These are phyloP conservation scores for Verticillium longisporum DNA, from an alignment of 2,329 filamentous ascomycete genomes.

Conservation along the genomic window DNA sequence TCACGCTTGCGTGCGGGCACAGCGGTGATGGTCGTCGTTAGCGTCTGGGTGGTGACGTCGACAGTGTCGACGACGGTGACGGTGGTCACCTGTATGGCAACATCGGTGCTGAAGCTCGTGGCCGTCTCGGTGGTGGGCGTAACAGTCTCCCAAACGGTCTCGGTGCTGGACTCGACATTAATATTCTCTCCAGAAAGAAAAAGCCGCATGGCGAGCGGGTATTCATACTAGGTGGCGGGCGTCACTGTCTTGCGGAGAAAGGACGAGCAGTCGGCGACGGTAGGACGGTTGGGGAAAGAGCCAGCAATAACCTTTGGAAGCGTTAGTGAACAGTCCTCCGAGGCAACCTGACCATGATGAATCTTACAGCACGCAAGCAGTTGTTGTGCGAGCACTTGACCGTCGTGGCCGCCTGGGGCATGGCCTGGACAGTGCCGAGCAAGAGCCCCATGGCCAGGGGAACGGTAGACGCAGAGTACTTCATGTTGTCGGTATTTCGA, in stretches of 20 bases:
- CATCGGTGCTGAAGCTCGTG: neutral
- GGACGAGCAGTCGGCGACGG: conserved; percentile 3
- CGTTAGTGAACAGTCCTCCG: neutral
- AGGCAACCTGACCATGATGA: neutral
- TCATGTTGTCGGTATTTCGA: neutral
- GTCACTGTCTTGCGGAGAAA: conserved; percentile 3
- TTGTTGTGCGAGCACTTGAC: neutral
- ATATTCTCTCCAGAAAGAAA: neutral
- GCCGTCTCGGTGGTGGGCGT: neutral
- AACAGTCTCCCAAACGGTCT: neutral
- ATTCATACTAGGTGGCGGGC: neutral
- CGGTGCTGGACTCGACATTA: neutral
- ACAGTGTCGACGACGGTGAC: neutral
- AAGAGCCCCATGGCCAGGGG: neutral
- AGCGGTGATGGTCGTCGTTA: neutral
- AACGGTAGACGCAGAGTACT: neutral
- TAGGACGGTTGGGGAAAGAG: neutral
- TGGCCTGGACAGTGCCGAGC: neutral
- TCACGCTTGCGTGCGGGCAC: neutral
- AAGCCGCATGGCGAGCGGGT: neutral
- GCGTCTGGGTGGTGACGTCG: neutral
- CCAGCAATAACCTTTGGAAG: neutral
- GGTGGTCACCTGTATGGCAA: conserved; percentile 2
- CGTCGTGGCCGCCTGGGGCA: neutral
- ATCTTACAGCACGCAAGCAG: neutral